Evolutionary conservation across 345 rosid genomes (phyloP).

Genomic region (Hibiscus trionum): DNA sequence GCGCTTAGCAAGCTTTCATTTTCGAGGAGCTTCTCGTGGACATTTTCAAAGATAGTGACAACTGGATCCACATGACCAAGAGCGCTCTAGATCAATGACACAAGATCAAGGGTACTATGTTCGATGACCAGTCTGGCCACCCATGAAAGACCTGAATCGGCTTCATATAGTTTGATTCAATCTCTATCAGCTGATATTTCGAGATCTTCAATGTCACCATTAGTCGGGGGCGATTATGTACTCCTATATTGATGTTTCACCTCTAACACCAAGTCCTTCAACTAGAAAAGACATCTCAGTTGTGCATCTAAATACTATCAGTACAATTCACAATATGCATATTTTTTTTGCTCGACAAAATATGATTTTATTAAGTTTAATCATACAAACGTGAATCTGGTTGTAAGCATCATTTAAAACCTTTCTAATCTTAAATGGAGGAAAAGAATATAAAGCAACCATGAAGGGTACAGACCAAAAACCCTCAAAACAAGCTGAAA

Average conservation of each 20-base stretch:
- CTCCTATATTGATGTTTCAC: slow-evolving; percentile 77
- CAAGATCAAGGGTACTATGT: slow-evolving; percentile 49
- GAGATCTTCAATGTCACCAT: slow-evolving; percentile 43
- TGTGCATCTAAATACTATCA: slow-evolving; percentile 31
- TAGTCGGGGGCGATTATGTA: slow-evolving; percentile 71
- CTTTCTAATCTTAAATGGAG: too few species aligned
- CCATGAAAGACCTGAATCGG: slow-evolving; percentile 72
- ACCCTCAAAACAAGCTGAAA: too few species aligned
- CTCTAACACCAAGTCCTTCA: slow-evolving; percentile 84
- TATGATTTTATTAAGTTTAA: too few species aligned
- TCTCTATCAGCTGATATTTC: slow-evolving; percentile 62
- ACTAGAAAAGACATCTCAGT: slow-evolving; percentile 96
- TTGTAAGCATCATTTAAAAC: too few species aligned
- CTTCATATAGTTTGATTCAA: slow-evolving; percentile 73
- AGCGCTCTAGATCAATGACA: slow-evolving; percentile 42
- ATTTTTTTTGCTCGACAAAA: not conserved
- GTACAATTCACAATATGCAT: not conserved
- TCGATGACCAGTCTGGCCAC: slow-evolving; percentile 79
- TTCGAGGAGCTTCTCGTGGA: slow-evolving; percentile 74
- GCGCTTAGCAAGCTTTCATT: slow-evolving; percentile 81
- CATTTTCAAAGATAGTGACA: slow-evolving; percentile 74
- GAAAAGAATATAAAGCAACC: too few species aligned
- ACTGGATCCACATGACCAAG: slow-evolving; percentile 62
- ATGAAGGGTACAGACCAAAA: too few species aligned
- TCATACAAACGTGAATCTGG: too few species aligned